Base-by-base conservation (phyloP, 2,329 filamentous ascomycete genomes). In the Nannizzia gypsea region DNA sequence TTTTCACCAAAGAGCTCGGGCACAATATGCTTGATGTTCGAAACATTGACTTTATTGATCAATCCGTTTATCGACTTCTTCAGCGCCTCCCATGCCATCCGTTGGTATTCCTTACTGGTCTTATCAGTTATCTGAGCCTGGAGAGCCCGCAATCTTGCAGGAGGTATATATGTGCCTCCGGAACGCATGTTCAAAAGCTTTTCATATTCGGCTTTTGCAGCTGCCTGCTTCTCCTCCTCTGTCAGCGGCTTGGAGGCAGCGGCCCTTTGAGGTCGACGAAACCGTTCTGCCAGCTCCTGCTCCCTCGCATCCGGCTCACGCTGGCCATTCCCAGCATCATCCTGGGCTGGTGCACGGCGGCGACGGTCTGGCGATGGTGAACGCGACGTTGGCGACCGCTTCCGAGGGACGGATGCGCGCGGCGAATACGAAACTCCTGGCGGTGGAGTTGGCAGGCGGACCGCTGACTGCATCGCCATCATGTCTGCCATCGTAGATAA, bases 31-130 rank as follows among this genome's bases (percentile, higher is more conserved):
- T 99, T 97, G 81, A 99, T 97, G 73, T 99, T 99, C 36, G 88
- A 89, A 60, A 92, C 89, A 75, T 97, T 97, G 79, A 96, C 88
- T 79, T 99, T 99, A 81, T 99, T 99, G 81, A 99, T 96, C 65
- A 99, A 78, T 67, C 93, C 93, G 71, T 99, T 97, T 76, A 99
- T 96, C 56, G 89, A 93, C 79, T 99, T 99, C 78, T 99, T 99
- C 69, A 99, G 78, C 11, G 92, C 92, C 75, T 99, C 93, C 93
- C 93, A 99, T 6, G 91, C 90, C 89, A 99, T 95, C 68, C 93
- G 89, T 81, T 97, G 93, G 71, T 96, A 97, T 76, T 97, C 93
- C 74, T 96, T 95, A 74, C 87, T 95, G 59, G 83, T 86, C 79
- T 95, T 96, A 77, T 99, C 93, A 63, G 90, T 96, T 73, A 99